Evolutionary conservation across 371 early-diverging fungal genomes (phyloP), one percentile per base, ranked within the genome.

Genomic region (Dichotomocladium elegans): DNA sequence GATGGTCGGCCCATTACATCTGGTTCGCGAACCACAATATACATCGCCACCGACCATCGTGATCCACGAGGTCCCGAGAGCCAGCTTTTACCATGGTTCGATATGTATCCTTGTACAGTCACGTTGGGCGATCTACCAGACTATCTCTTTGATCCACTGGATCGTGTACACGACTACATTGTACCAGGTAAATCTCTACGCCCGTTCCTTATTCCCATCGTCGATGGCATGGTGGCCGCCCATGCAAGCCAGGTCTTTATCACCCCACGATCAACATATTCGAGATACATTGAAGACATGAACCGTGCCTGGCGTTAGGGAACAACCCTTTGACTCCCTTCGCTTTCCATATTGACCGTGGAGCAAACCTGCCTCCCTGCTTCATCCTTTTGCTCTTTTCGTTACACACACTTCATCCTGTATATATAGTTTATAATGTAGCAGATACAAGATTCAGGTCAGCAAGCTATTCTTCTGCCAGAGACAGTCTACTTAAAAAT

Each of bases 151-250:
- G 47, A 28, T 2, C 69, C 71, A 9, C 43, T 76, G 8, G 65
- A 68, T 24, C 21, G 45, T 4, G 27, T 70, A 9, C 35, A 48
- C 17, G 70, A 72, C 33, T 14, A 57, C 1, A 33, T 64, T 6
- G 57, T 57, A 10, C 71, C 77, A 3, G 49, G 52, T n/a, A 70
- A 68, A 35, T 34, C 65, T 0, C 34, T 76, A 14, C 44, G 50
- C 4, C 30, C 15, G 0, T 65, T 59, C 19, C 24, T 75, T 19
- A 57, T 71, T 3, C 75, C 75, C 3, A 25, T 75, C 21, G 60
- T 75, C 2, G 72, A 75, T 56, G 67, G 70, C 15, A 75, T 75
- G 75, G 60, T 75, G 0, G 70, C 75, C 15, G 75, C 70, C 11
- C 67, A 75, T 40, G 75, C 61, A 14, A 37, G 47, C 10, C 19